Conservation (phyloP, 139 green algal genomes). For the Chlorella sp. region DNA sequence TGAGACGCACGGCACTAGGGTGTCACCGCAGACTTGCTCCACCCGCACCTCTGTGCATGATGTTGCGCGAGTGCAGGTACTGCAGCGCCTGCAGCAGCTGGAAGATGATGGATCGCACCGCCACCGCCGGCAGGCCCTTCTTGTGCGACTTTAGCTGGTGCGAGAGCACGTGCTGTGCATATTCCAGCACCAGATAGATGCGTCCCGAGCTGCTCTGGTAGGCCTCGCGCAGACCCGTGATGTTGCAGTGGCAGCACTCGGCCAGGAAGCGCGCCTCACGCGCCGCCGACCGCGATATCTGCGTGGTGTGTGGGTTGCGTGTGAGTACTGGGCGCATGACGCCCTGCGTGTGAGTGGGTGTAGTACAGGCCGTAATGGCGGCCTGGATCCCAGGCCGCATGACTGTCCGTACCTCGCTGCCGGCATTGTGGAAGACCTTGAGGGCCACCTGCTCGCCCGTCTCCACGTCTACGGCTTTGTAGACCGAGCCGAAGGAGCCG, state of each 20-base stretch:
- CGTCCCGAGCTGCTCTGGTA: background rate
- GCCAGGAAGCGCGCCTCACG: conserved; percentile 5
- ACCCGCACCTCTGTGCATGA: conserved; percentile 33
- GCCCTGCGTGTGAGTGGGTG: background rate
- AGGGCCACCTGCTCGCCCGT: background rate
- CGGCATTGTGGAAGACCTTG: conserved; percentile 5
- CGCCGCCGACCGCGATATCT: background rate
- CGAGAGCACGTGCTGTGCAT: conserved; percentile 1
- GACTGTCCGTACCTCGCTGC: background rate
- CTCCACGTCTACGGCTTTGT: background rate
- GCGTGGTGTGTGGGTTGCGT: too few relatives aligned
- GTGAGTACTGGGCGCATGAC: background rate
- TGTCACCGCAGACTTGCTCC: too few relatives aligned
- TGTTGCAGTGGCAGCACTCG: conserved; percentile 7
- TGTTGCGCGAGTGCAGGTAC: conserved; percentile 9
- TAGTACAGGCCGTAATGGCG: too few relatives aligned
- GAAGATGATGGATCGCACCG: conserved; percentile 12
- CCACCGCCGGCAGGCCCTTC: background rate
- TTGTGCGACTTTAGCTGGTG: conserved; percentile 1
- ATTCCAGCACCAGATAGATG: conserved; percentile 8
- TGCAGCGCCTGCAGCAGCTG: conserved; percentile 12
- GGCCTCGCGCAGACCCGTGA: conserved; percentile 2
- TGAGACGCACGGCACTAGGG: too few relatives aligned
- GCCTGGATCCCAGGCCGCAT: background rate
- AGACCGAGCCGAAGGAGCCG: conserved; percentile 1